phyloP scores from a whole-genome alignment of 208 protist genomes.

The Crithidia mellificae region DNA sequence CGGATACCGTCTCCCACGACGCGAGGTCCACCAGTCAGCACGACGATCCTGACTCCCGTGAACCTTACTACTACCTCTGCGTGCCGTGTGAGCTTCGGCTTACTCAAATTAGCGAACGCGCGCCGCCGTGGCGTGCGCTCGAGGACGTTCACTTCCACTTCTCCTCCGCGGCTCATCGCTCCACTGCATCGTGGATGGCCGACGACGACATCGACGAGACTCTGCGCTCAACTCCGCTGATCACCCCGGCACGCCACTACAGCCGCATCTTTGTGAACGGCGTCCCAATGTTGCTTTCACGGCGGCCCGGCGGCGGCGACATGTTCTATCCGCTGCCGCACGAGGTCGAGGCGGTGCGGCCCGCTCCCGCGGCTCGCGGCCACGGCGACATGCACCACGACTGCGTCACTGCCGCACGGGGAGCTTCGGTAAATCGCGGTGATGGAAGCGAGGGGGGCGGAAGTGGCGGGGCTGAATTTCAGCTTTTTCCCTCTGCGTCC shows the following conservation, averaged over 20 bases:
- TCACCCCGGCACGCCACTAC: conserved; percentile 34
- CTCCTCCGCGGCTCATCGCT: conserved; percentile 70
- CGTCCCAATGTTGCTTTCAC: conserved; percentile 67
- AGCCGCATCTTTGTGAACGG: conserved; percentile 81
- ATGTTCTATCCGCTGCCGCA: conserved; percentile 86
- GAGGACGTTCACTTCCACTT: conserved; percentile 88
- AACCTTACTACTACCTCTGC: conserved; percentile 85
- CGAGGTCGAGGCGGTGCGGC: conserved; percentile 41
- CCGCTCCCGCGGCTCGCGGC: too few relatives aligned
- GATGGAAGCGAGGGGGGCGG: too few relatives aligned
- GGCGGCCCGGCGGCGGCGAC: conserved; percentile 75
- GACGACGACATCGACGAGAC: conserved; percentile 77
- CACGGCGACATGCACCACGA: too few relatives aligned
- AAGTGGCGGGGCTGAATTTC: too few relatives aligned
- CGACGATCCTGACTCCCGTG: conserved; percentile 28
- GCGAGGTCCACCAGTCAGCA: background rate
- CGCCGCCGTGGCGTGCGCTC: conserved; percentile 58
- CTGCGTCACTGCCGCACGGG: too few relatives aligned
- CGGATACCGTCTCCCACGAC: too few relatives aligned
- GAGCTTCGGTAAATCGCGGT: too few relatives aligned
- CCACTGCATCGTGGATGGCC: conserved; percentile 74
- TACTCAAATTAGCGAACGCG: conserved; percentile 34
- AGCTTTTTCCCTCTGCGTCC: conserved; percentile 8
- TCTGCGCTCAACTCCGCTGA: conserved; percentile 36
- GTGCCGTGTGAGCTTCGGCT: conserved; percentile 79